Base-by-base conservation (phyloP, 352 stramenopile genomes). In the Phytophthora tentaculata region DNA sequence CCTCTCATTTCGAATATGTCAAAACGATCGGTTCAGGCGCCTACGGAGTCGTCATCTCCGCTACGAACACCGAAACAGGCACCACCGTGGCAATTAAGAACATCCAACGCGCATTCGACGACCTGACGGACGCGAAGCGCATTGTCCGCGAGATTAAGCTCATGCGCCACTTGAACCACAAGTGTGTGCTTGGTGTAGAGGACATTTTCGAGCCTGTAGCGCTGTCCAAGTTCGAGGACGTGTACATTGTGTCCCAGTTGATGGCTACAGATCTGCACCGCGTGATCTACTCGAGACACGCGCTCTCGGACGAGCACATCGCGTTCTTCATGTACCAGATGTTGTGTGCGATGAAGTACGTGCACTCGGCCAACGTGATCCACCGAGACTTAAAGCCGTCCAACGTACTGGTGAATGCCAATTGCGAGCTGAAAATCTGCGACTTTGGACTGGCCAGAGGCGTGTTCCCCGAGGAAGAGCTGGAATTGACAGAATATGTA, bases 81-180 rank as follows among this genome's bases (percentile, higher is more conserved):
- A 83, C 80, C 35, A 89, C 78, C 0, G 70, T 88, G 17, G 84
- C 86, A 1, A 97, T 99, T 67, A 99, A 99, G 79, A 99, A 98
- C 77, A 97, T 98, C 47, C 83, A 95, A 45, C 77, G 85, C 22
- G 91, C 92, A 16, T 99, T 99, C 72, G 93, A 98, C 54, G 97
- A 99, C 73, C 87, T 99, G 37, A 98, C 98, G 22, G 98, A 99
- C 76, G 98, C 98, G 24, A 99, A 99, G 75, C 92, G 98, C 49
- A 99, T 99, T 63, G 86, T 99, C 20, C 83, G 97, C 0, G 97
- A 99, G 82, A 98, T 99, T 71, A 95, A 96, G 58, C 74, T 98
- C 32, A 92, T 98, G 84, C 78, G 92, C 5, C 90, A 97, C 52
- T 64, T 99, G 86, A 67, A 91, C 24, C 92, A 97, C 75, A 94